Evolutionary conservation across 2,329 filamentous ascomycete species (phyloP).

Genomic region (Cryphonectria parasitica): DNA sequence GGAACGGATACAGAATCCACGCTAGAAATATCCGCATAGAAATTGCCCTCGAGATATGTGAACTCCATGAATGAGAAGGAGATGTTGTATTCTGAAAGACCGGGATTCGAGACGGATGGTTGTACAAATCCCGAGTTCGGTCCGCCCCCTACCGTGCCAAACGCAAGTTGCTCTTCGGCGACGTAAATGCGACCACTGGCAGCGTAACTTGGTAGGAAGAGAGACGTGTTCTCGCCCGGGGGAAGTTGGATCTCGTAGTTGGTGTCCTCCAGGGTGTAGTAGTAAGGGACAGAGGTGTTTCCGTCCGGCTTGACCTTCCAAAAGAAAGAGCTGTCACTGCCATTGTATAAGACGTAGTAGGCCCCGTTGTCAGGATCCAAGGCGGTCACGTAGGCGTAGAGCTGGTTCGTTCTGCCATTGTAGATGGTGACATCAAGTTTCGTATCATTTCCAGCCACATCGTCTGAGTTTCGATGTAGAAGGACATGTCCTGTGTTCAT

Average conservation of each 20-base stretch:
- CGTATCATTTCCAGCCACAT: neutral
- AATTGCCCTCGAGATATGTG: neutral
- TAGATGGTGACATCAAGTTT: constrained; percentile 14
- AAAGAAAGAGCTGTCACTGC: constrained; percentile 8
- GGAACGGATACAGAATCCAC: constrained; percentile 20
- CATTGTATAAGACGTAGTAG: constrained; percentile 7
- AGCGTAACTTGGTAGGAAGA: constrained; percentile 14
- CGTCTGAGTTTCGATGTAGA: neutral
- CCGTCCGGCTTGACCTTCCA: constrained; percentile 4
- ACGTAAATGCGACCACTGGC: constrained; percentile 18
- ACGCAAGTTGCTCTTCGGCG: constrained; percentile 7
- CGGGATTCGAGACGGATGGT: constrained; percentile 14
- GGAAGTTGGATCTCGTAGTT: neutral
- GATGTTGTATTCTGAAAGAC: constrained; percentile 13
- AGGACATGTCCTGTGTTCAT: neutral
- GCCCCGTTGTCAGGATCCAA: neutral
- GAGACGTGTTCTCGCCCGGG: neutral
- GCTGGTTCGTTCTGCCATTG: constrained; percentile 2
- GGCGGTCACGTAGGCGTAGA: constrained; percentile 21
- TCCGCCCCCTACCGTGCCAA: constrained; percentile 16
- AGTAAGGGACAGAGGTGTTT: neutral
- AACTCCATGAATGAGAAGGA: constrained; percentile 22
- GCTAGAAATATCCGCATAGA: constrained; percentile 15
- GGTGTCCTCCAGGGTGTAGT: neutral
- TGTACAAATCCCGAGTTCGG: constrained; percentile 10